These are phyloP conservation scores for Mercurialis annua DNA, from an alignment of 345 rosid genomes.

Conservation along the genomic window DNA sequence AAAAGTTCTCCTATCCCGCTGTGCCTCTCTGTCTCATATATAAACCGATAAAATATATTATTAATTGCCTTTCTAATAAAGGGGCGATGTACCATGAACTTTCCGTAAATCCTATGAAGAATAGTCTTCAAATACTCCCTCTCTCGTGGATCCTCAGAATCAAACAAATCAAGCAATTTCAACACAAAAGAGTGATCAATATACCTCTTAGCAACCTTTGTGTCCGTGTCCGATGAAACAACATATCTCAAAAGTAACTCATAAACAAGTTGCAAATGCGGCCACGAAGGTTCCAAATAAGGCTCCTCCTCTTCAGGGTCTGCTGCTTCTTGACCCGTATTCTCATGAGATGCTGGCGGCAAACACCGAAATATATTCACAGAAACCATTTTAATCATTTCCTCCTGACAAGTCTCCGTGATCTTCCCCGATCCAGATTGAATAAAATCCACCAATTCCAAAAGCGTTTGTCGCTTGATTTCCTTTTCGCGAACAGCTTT, in stretches of 20 bases:
- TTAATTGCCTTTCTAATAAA: constrained; percentile 79
- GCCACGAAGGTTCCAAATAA: constrained; percentile 82
- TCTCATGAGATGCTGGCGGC: constrained; percentile 77
- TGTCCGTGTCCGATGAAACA: constrained; percentile 75
- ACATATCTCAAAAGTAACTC: constrained; percentile 71
- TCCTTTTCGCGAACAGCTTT: constrained; percentile 69
- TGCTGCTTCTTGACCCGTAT: constrained; percentile 62
- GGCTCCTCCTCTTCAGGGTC: constrained; percentile 92
- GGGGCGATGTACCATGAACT: constrained; percentile 89
- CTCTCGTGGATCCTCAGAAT: constrained; percentile 79
- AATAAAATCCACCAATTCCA: constrained; percentile 74
- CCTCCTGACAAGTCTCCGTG: constrained; percentile 68
- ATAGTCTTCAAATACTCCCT: constrained; percentile 82
- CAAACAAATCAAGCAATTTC: constrained; percentile 74
- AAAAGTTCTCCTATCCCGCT: constrained; percentile 74
- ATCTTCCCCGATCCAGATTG: constrained; percentile 75
- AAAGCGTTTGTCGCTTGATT: constrained; percentile 69
- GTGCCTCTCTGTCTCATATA: constrained; percentile 86
- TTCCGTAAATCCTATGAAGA: constrained; percentile 86
- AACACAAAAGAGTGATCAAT: constrained; percentile 75
- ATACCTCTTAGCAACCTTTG: constrained; percentile 71
- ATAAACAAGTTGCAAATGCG: constrained; percentile 82
- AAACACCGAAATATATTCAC: constrained; percentile 63
- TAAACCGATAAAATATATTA: constrained; percentile 73
- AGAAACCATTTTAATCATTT: constrained; percentile 70